These are phyloP conservation scores for Trichomonascaceae sp. DNA, from an alignment of 1,139 yeast species.

Conservation along the genomic window DNA sequence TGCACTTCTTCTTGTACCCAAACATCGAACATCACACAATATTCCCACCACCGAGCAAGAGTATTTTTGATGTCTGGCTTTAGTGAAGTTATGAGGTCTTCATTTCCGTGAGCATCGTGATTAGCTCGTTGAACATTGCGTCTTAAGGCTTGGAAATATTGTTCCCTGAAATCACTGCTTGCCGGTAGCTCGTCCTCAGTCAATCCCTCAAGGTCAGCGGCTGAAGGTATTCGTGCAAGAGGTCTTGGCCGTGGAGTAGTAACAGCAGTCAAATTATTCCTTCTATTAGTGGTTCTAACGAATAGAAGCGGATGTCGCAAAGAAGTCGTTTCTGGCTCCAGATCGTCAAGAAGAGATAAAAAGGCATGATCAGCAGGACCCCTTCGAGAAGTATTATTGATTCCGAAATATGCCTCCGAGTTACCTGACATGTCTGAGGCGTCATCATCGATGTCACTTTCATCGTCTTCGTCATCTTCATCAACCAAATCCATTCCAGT, in stretches of 20 bases:
- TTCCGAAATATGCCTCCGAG: conserved; percentile 13
- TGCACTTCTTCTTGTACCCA: conserved; percentile 36
- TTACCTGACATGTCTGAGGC: conserved; percentile 14
- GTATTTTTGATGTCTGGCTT: conserved; percentile 46
- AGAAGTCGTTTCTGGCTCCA: background rate
- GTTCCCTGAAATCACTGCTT: background rate
- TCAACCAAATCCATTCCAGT: conserved; percentile 21
- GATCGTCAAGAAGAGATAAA: conserved; percentile 4
- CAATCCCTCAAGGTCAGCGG: background rate
- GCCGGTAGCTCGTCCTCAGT: background rate
- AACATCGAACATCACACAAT: conserved; percentile 45
- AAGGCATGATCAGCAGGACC: conserved; percentile 11
- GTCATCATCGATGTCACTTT: conserved; percentile 15
- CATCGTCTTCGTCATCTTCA: conserved; percentile 21
- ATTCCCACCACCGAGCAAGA: conserved; percentile 64
- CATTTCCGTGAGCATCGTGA: conserved; percentile 9
- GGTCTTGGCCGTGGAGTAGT: background rate
- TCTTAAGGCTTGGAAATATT: conserved; percentile 1
- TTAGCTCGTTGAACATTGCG: background rate
- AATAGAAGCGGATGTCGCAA: conserved; percentile 4
- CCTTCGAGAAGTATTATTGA: conserved; percentile 11
- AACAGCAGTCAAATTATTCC: background rate
- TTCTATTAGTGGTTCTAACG: background rate
- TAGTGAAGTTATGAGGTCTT: conserved; percentile 18
- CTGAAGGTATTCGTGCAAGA: background rate